phyloP scores from a whole-genome alignment of 768 basidiomycete species.

The Arthromyces matolae region DNA sequence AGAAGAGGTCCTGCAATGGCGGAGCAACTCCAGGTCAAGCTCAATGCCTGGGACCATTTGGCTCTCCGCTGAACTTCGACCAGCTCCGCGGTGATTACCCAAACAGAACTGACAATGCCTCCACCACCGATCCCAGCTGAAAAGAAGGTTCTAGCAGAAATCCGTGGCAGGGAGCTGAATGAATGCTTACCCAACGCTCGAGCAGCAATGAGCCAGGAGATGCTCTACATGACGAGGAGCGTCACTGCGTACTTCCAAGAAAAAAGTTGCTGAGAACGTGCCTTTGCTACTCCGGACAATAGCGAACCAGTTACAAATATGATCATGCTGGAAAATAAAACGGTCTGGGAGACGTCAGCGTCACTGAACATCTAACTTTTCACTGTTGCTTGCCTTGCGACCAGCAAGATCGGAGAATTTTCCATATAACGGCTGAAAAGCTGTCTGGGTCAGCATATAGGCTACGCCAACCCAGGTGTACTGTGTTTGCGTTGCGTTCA shows the following conservation, averaged over 20 bases:
- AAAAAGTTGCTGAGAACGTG: conserved; percentile 26
- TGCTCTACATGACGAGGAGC: conserved; percentile 35
- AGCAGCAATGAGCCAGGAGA: conserved; percentile 63
- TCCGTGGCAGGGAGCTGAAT: not conserved
- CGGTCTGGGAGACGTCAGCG: conserved; percentile 50
- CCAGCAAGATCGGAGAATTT: conserved; percentile 77
- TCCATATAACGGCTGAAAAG: conserved; percentile 80
- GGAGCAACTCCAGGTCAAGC: conserved; percentile 83
- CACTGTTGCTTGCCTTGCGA: conserved; percentile 51
- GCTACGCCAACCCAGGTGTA: conserved; percentile 87
- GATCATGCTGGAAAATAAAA: conserved; percentile 69
- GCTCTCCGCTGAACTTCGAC: conserved; percentile 67
- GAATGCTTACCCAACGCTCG: conserved; percentile 47
- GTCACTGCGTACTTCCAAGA: conserved; percentile 16
- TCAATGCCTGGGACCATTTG: conserved; percentile 83
- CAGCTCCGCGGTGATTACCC: conserved; percentile 84
- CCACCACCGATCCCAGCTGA: conserved; percentile 80
- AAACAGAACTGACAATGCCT: conserved; percentile 81
- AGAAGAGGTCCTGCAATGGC: conserved; percentile 79
- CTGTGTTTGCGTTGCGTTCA: conserved; percentile 62
- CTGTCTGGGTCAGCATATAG: conserved; percentile 85
- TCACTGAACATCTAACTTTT: too few relatives aligned
- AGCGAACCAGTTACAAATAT: conserved; percentile 78
- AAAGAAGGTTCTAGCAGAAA: not conserved
- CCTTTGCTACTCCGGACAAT: conserved; percentile 73